Conservation (phyloP, 2,329 filamentous ascomycete species). For the Calonectria honghensis region DNA sequence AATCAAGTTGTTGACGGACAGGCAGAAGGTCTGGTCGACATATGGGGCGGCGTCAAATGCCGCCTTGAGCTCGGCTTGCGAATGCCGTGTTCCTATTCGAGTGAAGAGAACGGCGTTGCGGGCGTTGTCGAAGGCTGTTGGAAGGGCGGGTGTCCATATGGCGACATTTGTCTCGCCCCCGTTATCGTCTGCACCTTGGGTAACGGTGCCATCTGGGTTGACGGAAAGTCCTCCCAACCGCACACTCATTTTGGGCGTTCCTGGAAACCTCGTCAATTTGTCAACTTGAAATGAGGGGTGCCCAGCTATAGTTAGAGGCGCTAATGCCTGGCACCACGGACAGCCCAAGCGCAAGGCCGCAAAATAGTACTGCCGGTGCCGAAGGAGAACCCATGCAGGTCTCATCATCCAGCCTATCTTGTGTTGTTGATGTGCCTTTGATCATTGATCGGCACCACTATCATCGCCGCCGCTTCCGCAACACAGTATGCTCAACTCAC, state of each 20-base stretch:
- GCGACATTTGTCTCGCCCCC: neutral
- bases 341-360: neutral
- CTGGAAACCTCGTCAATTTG: too few species aligned
- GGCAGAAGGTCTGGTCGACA: neutral
- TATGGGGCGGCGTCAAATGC: neutral
- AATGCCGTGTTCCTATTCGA: neutral
- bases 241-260: neutral
- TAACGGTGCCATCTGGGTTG: neutral
- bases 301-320: neutral
- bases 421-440: neutral
- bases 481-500: neutral
- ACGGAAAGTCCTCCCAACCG: neutral
- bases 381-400: neutral
- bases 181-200: neutral
- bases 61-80: neutral
- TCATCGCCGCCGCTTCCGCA: too few species aligned
- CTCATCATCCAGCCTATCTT: neutral
- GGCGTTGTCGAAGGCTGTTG: neutral
- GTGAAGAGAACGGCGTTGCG: neutral
- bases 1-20: constrained; percentile 1
- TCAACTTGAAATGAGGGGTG: neutral
- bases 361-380: constrained; percentile 15
- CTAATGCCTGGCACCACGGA: neutral
- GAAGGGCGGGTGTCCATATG: neutral
- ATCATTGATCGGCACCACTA: neutral